phyloP scores from a whole-genome alignment of 495 filamentous ascomycete genomes.

The Podospora fimiseda region DNA sequence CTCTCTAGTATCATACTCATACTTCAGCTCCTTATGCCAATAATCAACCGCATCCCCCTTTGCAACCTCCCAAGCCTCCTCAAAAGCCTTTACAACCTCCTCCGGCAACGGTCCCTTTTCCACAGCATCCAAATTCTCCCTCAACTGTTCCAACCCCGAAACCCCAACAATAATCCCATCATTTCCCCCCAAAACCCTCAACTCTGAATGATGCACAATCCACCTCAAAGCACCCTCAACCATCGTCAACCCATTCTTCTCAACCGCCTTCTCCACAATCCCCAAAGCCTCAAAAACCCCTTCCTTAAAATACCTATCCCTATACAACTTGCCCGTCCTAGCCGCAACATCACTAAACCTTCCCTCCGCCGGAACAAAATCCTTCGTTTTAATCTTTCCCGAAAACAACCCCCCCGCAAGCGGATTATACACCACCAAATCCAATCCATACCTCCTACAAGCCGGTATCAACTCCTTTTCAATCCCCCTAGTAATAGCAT shows the following conservation, averaged over 20 bases:
- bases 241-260: constrained; percentile 70
- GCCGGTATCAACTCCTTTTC: constrained; percentile 74
- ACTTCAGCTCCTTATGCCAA: constrained; percentile 73
- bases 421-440: constrained; percentile 90
- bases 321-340: constrained; percentile 56
- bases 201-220: constrained; percentile 68
- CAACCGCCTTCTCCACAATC: constrained; percentile 63
- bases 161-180: constrained; percentile 83
- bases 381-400: constrained; percentile 72
- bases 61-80: constrained; percentile 65
- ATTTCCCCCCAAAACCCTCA: constrained; percentile 67
- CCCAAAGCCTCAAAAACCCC: constrained; percentile 69
- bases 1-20: constrained; percentile 64
- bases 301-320: constrained; percentile 74
- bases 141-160: constrained; percentile 65
- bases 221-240: constrained; percentile 81
- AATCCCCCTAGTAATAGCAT: constrained; percentile 65
- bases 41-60: constrained; percentile 65
- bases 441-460: constrained; percentile 77
- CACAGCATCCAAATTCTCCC: constrained; percentile 65
- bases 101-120: constrained; percentile 86
- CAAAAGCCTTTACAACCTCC: constrained; percentile 71
- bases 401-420: constrained; percentile 77
- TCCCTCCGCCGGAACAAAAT: constrained; percentile 57
- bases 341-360: constrained; percentile 56